Evolutionary conservation across 2,329 filamentous ascomycete genomes (phyloP), one percentile per base, ranked within the genome.

Genomic region (Ilyonectria destructans): DNA sequence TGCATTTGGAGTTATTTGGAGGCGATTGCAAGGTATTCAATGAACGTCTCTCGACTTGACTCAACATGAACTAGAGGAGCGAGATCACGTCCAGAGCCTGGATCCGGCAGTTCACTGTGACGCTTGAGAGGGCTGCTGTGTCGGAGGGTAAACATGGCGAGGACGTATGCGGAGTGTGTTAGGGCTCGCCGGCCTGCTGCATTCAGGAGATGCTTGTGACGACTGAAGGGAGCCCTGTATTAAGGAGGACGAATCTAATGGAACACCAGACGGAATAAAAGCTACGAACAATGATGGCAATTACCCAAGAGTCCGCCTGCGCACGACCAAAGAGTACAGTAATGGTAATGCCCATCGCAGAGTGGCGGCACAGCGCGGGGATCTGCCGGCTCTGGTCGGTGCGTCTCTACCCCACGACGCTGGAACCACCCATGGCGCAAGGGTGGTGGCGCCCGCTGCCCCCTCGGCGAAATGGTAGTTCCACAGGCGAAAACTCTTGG

Each of bases 401-500:
- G 60, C 58, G 59, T 54, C 64, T 58, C 69, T 72, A 76, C 74
- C 74, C 74, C 74, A 73, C 71, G 74, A 72, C 67, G 68, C 70
- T 65, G 65, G 62, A 29, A 62, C 56, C 63, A 57, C 48, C 61
- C 57, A 73, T 74, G 69, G 70, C 71, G 59, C 71, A 69, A 67
- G 67, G 43, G 61, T 37, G 68, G 67, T 68, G 68, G 60, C 64
- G 61, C 51, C 49, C 66, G 40, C 52, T 76, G 61, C 43, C 45
- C 66, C 43, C 52, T 76, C 79, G 79, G 80, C 72, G 73, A 79
- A 80, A 82, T 75, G 80, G 75, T 81, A 78, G 76, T 78, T 82
- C 80, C 80, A 77, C 72, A 77, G 70, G 78, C 79, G 79, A 82
- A 82, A 83, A 83, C 74, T 82, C 81, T 82, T 82, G 81, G 81